Conservation (phyloP, 2,329 filamentous ascomycete genomes). For the Dryadomyces quercus-mongolicae region DNA sequence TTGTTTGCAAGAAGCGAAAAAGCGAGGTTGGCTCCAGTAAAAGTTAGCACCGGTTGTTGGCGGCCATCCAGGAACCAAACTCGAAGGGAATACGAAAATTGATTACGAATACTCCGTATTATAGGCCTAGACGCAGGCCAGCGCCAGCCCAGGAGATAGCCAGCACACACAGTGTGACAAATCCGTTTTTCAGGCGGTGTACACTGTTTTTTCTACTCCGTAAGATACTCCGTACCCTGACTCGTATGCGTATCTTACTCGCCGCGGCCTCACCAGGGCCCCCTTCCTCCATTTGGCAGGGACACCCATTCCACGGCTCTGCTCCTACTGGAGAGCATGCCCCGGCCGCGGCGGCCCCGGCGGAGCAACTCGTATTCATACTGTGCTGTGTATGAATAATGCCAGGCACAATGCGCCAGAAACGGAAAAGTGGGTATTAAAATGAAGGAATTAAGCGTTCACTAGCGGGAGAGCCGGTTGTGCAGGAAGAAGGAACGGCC, state of each 20-base stretch:
- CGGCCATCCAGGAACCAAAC: not conserved
- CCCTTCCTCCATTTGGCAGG: not conserved
- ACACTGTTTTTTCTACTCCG: not conserved
- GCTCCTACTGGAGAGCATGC: not conserved
- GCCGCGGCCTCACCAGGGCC: no score
- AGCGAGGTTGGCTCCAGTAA: not conserved
- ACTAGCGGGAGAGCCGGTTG: conserved; percentile 2
- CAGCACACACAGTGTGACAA: not conserved
- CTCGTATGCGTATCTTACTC: no score
- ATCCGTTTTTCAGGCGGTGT: not conserved
- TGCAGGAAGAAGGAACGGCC: conserved; percentile 1
- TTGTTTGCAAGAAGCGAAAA: not conserved
- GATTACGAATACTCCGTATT: not conserved
- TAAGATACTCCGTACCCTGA: no score
- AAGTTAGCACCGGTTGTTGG: not conserved
- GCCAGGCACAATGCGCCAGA: not conserved
- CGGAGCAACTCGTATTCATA: not conserved
- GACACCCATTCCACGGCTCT: not conserved
- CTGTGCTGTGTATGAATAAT: not conserved
- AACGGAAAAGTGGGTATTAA: not conserved
- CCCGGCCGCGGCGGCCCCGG: no score
- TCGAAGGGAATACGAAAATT: not conserved
- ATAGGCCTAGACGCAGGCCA: no score
- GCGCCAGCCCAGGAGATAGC: no score
- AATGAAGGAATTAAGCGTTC: not conserved